Evolutionary conservation across 148 eudicot genomes (phyloP).

Genomic region (Oxyria digyna): DNA sequence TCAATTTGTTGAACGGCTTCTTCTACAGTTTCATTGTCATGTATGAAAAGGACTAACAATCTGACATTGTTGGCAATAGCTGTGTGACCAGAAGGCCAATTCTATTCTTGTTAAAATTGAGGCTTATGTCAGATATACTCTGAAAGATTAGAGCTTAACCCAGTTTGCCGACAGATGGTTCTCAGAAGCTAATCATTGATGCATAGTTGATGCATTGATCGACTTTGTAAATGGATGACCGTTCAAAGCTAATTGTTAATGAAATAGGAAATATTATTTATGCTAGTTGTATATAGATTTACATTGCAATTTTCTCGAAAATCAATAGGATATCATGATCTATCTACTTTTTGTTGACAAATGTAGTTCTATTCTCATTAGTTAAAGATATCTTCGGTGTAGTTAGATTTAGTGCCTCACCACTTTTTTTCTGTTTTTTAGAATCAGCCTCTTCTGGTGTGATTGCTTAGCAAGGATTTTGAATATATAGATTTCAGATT

Average conservation of each 20-base stretch:
- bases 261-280: neutral
- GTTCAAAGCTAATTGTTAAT: slow-evolving; percentile 6
- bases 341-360: neutral
- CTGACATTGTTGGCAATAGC: neutral
- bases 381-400: neutral
- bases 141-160: neutral
- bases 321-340: neutral
- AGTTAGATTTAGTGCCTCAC: slow-evolving; percentile 1
- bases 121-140: neutral
- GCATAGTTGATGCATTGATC: neutral
- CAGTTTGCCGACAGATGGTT: neutral
- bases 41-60: neutral
- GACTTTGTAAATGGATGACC: neutral
- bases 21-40: neutral
- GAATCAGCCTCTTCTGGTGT: neutral
- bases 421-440: neutral
- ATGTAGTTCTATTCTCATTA: neutral
- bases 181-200: neutral
- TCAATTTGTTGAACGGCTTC: neutral
- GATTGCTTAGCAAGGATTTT: neutral
- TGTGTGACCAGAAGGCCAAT: neutral
- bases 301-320: neutral
- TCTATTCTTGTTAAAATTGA: neutral
- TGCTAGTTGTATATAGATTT: neutral
- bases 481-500: neutral